Percentiles rank a stretch among this genome's conserved stretches.
Evolutionary conservation across 1,284 basidiomycete species (phyloP).

Genomic region (Cystobasidium sp.): DNA sequence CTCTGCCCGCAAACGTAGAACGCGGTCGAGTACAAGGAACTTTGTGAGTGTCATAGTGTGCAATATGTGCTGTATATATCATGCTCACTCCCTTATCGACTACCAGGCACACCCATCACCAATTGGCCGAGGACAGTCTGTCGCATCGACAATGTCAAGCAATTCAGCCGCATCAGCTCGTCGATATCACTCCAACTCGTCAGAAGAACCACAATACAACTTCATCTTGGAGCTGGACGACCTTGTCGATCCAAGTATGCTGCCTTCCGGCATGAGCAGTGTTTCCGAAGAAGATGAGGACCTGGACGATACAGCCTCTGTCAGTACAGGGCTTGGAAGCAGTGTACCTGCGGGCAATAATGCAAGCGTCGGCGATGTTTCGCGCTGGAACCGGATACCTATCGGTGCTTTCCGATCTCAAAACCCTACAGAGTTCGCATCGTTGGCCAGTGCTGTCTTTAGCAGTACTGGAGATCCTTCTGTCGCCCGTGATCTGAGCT

Average conservation of each 20-base stretch:
- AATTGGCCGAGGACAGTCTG: constrained; percentile 45
- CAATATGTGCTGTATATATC: background rate
- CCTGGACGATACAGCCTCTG: constrained; percentile 34
- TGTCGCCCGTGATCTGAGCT: constrained; percentile 25
- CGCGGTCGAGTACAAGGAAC: constrained; percentile 8
- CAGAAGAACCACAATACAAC: constrained; percentile 35
- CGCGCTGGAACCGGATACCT: constrained; percentile 53
- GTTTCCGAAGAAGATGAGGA: constrained; percentile 43
- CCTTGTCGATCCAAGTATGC: constrained; percentile 46
- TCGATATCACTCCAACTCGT: constrained; percentile 19
- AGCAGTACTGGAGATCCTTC: constrained; percentile 29
- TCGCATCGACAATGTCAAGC: constrained; percentile 48
- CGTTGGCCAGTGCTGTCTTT: constrained; percentile 34
- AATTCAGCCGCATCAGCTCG: constrained; percentile 49
- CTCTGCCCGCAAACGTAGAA: constrained; percentile 32
- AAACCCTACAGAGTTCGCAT: constrained; percentile 31
- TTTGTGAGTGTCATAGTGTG: constrained; percentile 6
- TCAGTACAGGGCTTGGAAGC: constrained; percentile 32
- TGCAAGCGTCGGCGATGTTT: constrained; percentile 49
- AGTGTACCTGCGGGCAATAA: constrained; percentile 8
- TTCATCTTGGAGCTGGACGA: constrained; percentile 50
- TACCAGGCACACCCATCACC: constrained; percentile 33
- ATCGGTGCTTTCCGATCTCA: constrained; percentile 53
- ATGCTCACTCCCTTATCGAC: background rate
- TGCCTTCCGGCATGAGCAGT: constrained; percentile 28